Evolutionary conservation across 495 filamentous ascomycete genomes (phyloP).

Genomic region (Chaetomidium leptoderma): DNA sequence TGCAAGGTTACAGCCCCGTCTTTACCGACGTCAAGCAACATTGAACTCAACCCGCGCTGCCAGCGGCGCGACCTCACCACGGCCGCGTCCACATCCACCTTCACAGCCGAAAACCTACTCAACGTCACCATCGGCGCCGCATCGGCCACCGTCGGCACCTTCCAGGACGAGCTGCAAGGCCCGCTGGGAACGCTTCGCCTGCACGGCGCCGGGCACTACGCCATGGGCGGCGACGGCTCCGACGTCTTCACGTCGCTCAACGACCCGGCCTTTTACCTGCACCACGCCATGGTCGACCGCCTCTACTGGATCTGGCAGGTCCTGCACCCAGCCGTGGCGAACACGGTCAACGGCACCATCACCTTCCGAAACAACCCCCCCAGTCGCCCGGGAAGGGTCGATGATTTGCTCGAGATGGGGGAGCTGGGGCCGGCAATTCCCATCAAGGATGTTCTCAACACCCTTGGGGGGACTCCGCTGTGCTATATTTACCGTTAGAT

Average conservation of each 20-base stretch:
- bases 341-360: neutral
- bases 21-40: neutral
- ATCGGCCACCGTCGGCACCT: neutral
- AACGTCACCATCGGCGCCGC: neutral
- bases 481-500: neutral
- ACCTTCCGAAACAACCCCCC: conserved; percentile 1
- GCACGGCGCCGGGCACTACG: neutral
- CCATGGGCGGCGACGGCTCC: conserved; percentile 1
- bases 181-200: neutral
- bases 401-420: neutral
- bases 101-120: neutral
- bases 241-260: conserved; percentile 4
- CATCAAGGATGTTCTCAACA: conserved; percentile 1
- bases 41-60: conserved; percentile 5
- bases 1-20: conserved; percentile 6
- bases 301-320: conserved; percentile 6
- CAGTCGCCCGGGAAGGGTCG: neutral
- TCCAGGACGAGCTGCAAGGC: conserved; percentile 7
- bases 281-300: conserved; percentile 6
- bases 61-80: conserved; percentile 3
- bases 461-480: neutral
- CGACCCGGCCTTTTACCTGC: conserved; percentile 5
- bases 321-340: neutral
- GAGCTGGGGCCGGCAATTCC: neutral
- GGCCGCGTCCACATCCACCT: neutral